Base-by-base conservation (phyloP, 257 asterid species). In the Scutellaria minor region DNA sequence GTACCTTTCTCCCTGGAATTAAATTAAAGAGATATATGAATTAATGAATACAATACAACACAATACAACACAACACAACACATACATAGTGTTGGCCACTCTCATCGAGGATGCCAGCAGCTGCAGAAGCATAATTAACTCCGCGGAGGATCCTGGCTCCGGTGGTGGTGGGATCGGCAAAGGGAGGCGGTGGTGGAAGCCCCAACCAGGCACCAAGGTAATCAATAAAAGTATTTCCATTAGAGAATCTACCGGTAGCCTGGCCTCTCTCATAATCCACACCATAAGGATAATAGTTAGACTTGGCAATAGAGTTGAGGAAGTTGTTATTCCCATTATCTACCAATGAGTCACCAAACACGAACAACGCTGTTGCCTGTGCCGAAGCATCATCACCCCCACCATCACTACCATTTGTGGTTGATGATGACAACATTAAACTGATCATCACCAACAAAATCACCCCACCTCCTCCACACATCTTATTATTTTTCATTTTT, bases 51-150 rank as follows among this genome's bases (percentile, higher is more conserved):
- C 27, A 22, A 22, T 22, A 22, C 27, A 22, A 22, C 2, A 22
- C 27, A 24, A 24, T 24, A 24, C 27, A 24, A 24, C 2, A 24
- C 27, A 24, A 24, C 2, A 24, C 27, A 24, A 0, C 7, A n/a
- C 40, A 5, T 80, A 92, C 98, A 31, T 86, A 94, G 83, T 94
- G 96, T 61, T 75, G 87, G 70, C 96, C 98, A 2, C 89, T 76
- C 77, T 91, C 96, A 22, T 94, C 97, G 14, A 94, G 85, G 85
- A 94, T 94, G 71, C 98, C 98, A 18, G 85, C 97, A 42, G 97
- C 97, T 2, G 98, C 98, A 1, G 98, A 94, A 71, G 98, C 98
- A 60, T 89, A 93, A 60, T 93, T 93, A 63, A 85, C 91, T 71
- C 98, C 98, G 2, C 90, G 85, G 0, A 93, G 75, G 62, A 91